Base-by-base conservation (phyloP, 495 filamentous ascomycete species). In the Hyaloscypha hepaticicola region DNA sequence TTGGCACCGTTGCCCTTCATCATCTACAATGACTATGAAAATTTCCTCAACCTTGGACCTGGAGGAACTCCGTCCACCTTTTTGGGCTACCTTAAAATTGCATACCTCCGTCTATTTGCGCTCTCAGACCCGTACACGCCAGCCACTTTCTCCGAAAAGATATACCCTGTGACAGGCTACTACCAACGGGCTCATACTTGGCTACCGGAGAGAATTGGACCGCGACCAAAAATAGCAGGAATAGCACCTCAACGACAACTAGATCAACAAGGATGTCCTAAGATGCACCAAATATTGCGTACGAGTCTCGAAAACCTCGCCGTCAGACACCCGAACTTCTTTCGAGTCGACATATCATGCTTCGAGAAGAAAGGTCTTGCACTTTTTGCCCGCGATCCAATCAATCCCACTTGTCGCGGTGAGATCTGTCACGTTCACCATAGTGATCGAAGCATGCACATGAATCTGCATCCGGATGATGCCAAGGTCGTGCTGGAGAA, bases 371-470 rank as follows among this genome's bases (percentile, higher is more conserved):
- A 92, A 71, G 87, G 87, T 27, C 80, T 89, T 3, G 91, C 86
- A 1, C 80, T 95, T 4, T 95, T 94, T 73, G 77, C 84, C 50
- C 73, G 58, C 5, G 77, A 83, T 48, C 80, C 82, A 3, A 74
- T 86, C 55, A 91, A 90, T 69, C 81, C 79, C 25, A 88, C 85
- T 45, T 88, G 86, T 59, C 80, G 85, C 56, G 88, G 90, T 31
- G 93, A 97, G 74, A 83, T 96, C 55, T 86, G 85, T 67, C 93
- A 97, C 75, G 80, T 91, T 11, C 93, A 97, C 73, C 79, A 82
- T 8, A 82, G 80, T 52, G 93, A 97, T 63, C 80, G 86, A 60
- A 89, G 85, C 7, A 77, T 93, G 78, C 93, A 97, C 75, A 70
- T 93, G 68, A 85, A 84, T 16, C 77, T 96, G 25, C 86, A 93